Evolutionary conservation across 1,284 basidiomycete genomes (phyloP), one percentile per base, ranked within the genome.

Genomic region (Ceraceosorus guamensis): DNA sequence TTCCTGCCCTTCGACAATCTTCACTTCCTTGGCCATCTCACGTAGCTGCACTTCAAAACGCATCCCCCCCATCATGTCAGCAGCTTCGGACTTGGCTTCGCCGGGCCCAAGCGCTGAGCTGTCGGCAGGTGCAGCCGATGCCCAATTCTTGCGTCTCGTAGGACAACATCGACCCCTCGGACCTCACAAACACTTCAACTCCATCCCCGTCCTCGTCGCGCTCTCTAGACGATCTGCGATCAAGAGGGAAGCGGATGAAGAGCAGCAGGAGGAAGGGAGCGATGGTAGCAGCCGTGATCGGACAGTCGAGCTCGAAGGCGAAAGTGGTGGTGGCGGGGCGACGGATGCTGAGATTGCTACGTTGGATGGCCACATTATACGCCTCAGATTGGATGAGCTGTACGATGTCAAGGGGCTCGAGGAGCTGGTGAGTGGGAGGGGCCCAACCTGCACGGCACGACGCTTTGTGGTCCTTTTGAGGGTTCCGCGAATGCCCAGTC

Each of bases 101-200:
- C n/a, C n/a, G n/a, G n/a, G n/a, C n/a, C n/a, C n/a, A n/a, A n/a
- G n/a, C n/a, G n/a, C n/a, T n/a, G n/a, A n/a, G n/a, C n/a, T n/a
- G n/a, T n/a, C n/a, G n/a, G n/a, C n/a, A n/a, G n/a, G n/a, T n/a
- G n/a, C n/a, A n/a, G n/a, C n/a, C n/a, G n/a, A n/a, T n/a, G n/a
- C n/a, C n/a, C 16, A 24, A n/a, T 65, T 73, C 34, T 56, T 73
- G 16, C 63, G 66, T 31, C 59, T 62, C 46, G 59, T 73, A 39
- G 61, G 68, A 11, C 41, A 58, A 16, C 64, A 61, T 46, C 59
- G 68, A 5, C 70, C 70, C 13, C 46, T 73, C 6, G 70, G 70
- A 5, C 57, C 60, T n/a, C 67, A 73, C 55, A 57, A 64, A 43
- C 70, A 73, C 30, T 71, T 73, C 56, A 64, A 71, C 50, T 59